These are phyloP conservation scores for Clonostachys sp. DNA, from an alignment of 2,329 filamentous ascomycete genomes.

Conservation along the genomic window DNA sequence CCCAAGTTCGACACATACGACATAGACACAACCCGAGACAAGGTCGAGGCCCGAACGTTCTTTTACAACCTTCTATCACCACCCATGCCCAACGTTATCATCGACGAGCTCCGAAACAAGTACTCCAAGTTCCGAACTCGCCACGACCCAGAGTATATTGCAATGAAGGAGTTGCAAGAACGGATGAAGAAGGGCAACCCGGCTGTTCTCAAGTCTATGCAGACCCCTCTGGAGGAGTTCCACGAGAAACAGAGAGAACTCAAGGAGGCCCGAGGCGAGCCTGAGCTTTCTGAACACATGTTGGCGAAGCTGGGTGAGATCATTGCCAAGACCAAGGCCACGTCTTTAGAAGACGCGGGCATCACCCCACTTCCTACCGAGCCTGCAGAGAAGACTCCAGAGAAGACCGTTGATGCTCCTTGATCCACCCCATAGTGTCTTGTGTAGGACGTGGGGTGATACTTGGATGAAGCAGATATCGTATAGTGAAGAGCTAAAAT, in stretches of 20 bases:
- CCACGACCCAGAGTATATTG: slow-evolving; percentile 71
- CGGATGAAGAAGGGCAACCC: slow-evolving; percentile 28
- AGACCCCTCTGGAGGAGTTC: slow-evolving; percentile 55
- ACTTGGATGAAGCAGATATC: too few species aligned
- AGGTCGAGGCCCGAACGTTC: slow-evolving; percentile 72
- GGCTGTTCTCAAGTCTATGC: slow-evolving; percentile 31
- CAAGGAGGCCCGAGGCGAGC: slow-evolving; percentile 48
- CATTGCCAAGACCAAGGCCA: slow-evolving; percentile 50
- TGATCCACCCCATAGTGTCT: too few species aligned
- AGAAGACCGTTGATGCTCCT: not conserved
- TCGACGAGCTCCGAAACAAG: slow-evolving; percentile 82
- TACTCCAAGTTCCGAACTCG: slow-evolving; percentile 78
- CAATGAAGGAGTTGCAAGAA: slow-evolving; percentile 57
- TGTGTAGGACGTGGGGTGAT: too few species aligned
- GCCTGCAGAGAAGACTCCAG: not conserved
- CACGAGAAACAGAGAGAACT: slow-evolving; percentile 48
- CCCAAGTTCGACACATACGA: slow-evolving; percentile 48
- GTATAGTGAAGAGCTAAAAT: not conserved
- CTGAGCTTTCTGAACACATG: slow-evolving; percentile 52
- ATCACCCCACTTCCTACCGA: slow-evolving; percentile 18
- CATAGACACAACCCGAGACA: slow-evolving; percentile 70
- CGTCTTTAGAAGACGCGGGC: slow-evolving; percentile 29
- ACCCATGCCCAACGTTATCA: slow-evolving; percentile 73
- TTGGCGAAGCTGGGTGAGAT: slow-evolving; percentile 58
- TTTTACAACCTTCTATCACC: slow-evolving; percentile 71